These are phyloP conservation scores for Elongisporangium senticosum DNA, from an alignment of 352 stramenopile species.

Conservation along the genomic window DNA sequence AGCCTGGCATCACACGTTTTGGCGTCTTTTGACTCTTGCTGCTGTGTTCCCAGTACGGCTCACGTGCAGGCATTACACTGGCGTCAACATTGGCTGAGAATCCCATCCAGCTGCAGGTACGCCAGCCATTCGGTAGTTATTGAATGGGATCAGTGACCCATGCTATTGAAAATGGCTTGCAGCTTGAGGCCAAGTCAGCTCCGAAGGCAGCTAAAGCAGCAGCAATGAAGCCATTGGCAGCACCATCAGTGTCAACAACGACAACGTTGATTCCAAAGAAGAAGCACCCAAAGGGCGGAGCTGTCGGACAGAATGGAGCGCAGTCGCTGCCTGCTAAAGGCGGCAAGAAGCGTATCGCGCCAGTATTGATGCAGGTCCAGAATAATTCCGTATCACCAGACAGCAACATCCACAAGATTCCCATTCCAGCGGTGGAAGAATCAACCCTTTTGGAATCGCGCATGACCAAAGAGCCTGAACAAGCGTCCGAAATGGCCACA, in stretches of 20 bases:
- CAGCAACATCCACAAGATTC: slow-evolving; percentile 81
- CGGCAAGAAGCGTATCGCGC: slow-evolving; percentile 65
- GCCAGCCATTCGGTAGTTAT: slow-evolving; percentile 1
- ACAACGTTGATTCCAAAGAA: slow-evolving; percentile 67
- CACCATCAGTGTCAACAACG: slow-evolving; percentile 12
- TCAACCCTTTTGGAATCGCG: slow-evolving; percentile 49
- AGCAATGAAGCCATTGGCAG: slow-evolving; percentile 6
- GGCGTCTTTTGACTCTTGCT: background rate
- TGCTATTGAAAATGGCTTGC: background rate
- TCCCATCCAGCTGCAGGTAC: slow-evolving; percentile 70
- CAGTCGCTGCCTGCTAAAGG: slow-evolving; percentile 35
- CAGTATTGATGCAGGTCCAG: slow-evolving; percentile 36
- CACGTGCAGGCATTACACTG: slow-evolving; percentile 71
- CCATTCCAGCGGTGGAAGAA: slow-evolving; percentile 47
- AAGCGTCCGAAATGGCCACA: background rate
- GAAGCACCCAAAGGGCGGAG: slow-evolving; percentile 22
- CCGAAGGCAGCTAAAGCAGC: slow-evolving; percentile 12
- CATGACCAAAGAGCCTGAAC: slow-evolving; percentile 20
- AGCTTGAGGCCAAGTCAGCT: slow-evolving; percentile 64
- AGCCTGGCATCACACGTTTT: background rate
- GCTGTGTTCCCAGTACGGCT: slow-evolving; percentile 54
- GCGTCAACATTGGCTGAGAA: slow-evolving; percentile 78
- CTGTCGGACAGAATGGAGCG: slow-evolving; percentile 1
- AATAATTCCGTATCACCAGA: slow-evolving; percentile 54
- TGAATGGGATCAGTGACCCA: background rate